Percentiles rank a stretch among this genome's conserved stretches.
Evolutionary conservation across 139 green algal species (phyloP).

Genomic region (Mesostigma viride): DNA sequence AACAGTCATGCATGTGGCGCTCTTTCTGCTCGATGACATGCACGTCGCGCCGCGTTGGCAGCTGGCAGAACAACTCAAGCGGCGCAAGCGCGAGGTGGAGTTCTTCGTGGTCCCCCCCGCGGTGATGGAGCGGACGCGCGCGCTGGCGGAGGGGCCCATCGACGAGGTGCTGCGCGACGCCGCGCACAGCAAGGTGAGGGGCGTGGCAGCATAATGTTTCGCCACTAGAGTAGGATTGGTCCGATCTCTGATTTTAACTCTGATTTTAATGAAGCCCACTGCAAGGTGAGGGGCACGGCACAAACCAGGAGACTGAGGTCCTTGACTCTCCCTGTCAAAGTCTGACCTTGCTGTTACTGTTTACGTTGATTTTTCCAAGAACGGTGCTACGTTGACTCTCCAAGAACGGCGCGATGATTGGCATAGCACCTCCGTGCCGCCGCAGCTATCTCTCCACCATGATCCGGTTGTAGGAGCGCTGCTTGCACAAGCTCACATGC

Average conservation of each 20-base stretch:
- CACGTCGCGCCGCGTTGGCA: conserved; percentile 21
- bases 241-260: background rate
- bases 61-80: conserved; percentile 11
- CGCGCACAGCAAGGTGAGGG: conserved; percentile 15
- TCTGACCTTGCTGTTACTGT: no score
- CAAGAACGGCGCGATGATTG: no score
- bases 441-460: no score
- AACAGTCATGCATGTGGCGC: background rate
- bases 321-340: no score
- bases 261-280: no score
- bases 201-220: background rate
- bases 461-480: no score
- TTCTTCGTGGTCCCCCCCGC: background rate
- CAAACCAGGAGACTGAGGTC: no score
- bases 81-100: conserved; percentile 19
- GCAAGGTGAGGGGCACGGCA: no score
- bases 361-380: no score
- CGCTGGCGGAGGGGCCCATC: conserved; percentile 7
- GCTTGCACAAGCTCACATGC: no score
- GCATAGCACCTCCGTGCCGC: no score
- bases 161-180: conserved; percentile 16
- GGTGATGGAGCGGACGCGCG: conserved; percentile 13
- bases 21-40: conserved; percentile 19
- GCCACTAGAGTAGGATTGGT: background rate
- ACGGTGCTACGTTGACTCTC: no score